Conservation (phyloP, 805 yeast species). For the Komagataella populi region DNA sequence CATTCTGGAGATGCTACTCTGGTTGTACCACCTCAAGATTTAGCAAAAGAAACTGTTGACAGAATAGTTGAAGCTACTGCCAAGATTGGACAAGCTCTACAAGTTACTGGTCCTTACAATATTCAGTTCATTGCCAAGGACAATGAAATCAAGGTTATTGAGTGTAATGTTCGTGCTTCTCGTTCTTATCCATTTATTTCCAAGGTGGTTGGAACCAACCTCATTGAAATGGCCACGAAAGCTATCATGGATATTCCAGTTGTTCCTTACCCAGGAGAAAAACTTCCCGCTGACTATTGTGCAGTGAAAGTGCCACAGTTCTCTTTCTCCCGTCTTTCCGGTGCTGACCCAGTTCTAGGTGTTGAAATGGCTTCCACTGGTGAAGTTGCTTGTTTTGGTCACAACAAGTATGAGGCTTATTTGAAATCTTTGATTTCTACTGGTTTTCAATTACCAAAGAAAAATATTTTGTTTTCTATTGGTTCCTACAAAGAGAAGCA, state of each 20-base stretch:
- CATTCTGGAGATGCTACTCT: slow-evolving; percentile 99
- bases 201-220: slow-evolving; percentile 90
- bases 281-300: slow-evolving; percentile 86
- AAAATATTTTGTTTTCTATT: slow-evolving; percentile 82
- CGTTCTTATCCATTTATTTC: slow-evolving; percentile 98
- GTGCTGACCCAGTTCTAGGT: slow-evolving; percentile 96
- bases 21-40: slow-evolving; percentile 93
- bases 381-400: slow-evolving; percentile 96
- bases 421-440: slow-evolving; percentile 88
- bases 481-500: slow-evolving; percentile 96
- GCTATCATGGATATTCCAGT: slow-evolving; percentile 85
- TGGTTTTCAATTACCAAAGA: slow-evolving; percentile 90
- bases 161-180: slow-evolving; percentile 98
- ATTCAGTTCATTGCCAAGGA: slow-evolving; percentile 95
- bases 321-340: slow-evolving; percentile 91
- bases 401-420: slow-evolving; percentile 93
- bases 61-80: slow-evolving; percentile 93
- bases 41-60: slow-evolving; percentile 80
- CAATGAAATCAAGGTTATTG: slow-evolving; percentile 92
- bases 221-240: slow-evolving; percentile 94
- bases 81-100: slow-evolving; percentile 87
- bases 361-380: slow-evolving; percentile 99
- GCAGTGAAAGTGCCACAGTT: slow-evolving; percentile 96
- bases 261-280: slow-evolving; percentile 80
- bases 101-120: slow-evolving; percentile 95